phyloP scores from a whole-genome alignment of 108 stramenopile species.

The Nitzschia inconspicua region DNA sequence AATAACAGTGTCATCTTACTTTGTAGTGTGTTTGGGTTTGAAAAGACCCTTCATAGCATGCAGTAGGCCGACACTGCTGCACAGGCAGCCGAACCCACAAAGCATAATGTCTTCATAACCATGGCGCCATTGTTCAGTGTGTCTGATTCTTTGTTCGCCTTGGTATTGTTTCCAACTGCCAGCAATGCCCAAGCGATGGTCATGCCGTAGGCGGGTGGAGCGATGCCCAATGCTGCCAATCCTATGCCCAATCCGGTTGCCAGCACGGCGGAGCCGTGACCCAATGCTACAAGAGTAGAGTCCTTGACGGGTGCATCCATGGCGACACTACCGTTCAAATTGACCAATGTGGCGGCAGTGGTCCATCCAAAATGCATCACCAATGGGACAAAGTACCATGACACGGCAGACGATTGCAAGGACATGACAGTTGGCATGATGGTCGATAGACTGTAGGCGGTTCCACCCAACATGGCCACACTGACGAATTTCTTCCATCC shows the following conservation, averaged over 20 bases:
- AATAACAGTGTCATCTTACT: too few relatives aligned
- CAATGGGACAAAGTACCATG: conserved; percentile 38
- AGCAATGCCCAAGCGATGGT: conserved; percentile 74
- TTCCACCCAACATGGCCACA: conserved; percentile 45
- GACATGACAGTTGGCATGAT: neutral
- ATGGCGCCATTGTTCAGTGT: too few relatives aligned
- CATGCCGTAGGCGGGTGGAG: conserved; percentile 55
- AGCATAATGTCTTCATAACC: too few relatives aligned
- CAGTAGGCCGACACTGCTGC: too few relatives aligned
- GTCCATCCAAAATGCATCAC: conserved; percentile 76
- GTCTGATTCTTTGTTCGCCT: too few relatives aligned
- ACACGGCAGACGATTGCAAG: conserved; percentile 1
- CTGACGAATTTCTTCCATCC: conserved; percentile 54
- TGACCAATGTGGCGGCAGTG: conserved; percentile 68
- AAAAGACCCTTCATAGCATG: too few relatives aligned
- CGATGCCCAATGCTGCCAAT: conserved; percentile 26
- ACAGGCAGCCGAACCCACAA: too few relatives aligned
- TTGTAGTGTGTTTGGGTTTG: too few relatives aligned
- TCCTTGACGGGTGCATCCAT: conserved; percentile 8
- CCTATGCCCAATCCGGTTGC: conserved; percentile 63
- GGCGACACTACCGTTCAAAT: conserved; percentile 58
- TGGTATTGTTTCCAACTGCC: too few relatives aligned
- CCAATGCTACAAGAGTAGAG: conserved; percentile 34
- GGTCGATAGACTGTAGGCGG: conserved; percentile 55
- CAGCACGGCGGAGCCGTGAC: conserved; percentile 54